Evolutionary conservation across 441 rosid genomes (phyloP).

Genomic region (Erysimum pusillum): DNA sequence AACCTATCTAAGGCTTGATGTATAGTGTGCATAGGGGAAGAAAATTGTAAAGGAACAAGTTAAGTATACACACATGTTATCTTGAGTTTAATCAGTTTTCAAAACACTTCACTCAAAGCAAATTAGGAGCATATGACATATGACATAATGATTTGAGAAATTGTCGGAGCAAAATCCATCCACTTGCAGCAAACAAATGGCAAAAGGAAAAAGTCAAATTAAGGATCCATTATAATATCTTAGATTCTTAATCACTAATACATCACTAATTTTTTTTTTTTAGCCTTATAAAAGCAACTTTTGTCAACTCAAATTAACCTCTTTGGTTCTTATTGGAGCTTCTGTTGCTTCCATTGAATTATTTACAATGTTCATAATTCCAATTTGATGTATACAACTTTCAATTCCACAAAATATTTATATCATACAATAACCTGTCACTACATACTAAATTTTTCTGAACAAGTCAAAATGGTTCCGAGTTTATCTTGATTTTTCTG

Average conservation of each 20-base stretch:
- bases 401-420: constrained; percentile 19
- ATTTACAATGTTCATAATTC: background rate
- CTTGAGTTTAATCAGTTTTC: background rate
- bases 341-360: constrained; percentile 21
- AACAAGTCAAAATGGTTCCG: constrained; percentile 23
- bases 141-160: constrained; percentile 36
- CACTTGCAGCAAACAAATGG: constrained; percentile 21
- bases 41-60: constrained; percentile 8
- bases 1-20: background rate
- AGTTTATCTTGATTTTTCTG: background rate
- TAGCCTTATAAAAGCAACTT: constrained; percentile 9
- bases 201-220: constrained; percentile 28
- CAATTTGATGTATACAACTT: background rate
- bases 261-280: background rate
- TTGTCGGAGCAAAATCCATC: constrained; percentile 14
- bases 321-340: constrained; percentile 28
- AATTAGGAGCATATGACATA: background rate
- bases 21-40: background rate
- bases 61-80: background rate
- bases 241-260: constrained; percentile 23
- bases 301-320: constrained; percentile 31
- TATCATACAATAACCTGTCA: constrained; percentile 17
- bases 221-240: background rate
- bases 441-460: background rate
- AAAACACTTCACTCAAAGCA: background rate